Percentiles rank a stretch among this genome's conserved stretches.
These are phyloP conservation scores for Aspergillus thermomutatus DNA, from an alignment of 2,329 filamentous ascomycete genomes.

Conservation along the genomic window DNA sequence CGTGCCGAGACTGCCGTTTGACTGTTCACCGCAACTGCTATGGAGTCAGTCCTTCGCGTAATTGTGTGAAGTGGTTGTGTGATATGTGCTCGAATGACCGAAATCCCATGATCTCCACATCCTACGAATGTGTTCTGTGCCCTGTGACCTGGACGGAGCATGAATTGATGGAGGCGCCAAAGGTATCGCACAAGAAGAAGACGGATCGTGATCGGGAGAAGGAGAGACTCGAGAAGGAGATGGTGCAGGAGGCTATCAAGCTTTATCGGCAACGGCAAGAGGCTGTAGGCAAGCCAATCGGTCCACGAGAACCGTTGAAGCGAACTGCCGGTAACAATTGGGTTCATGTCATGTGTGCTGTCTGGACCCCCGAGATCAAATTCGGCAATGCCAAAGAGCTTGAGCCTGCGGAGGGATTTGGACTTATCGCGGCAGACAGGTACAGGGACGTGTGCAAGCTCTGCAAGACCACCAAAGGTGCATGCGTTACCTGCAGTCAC, in stretches of 20 bases:
- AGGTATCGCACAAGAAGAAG: constrained; percentile 80
- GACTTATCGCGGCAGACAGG: constrained; percentile 68
- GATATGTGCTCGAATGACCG: constrained; percentile 96
- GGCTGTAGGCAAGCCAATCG: constrained; percentile 74
- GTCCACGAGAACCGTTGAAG: constrained; percentile 88
- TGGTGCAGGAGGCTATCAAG: constrained; percentile 74
- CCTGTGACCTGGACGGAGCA: constrained; percentile 76
- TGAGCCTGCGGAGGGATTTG: constrained; percentile 85
- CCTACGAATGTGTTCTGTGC: constrained; percentile 91
- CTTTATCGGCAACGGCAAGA: constrained; percentile 79
- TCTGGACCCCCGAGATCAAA: constrained; percentile 89
- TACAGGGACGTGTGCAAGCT: constrained; percentile 79
- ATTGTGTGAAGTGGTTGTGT: constrained; percentile 81
- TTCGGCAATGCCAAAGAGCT: constrained; percentile 82
- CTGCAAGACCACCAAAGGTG: constrained; percentile 72
- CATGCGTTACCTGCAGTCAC: constrained; percentile 77
- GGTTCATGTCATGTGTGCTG: constrained; percentile 91
- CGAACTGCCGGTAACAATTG: constrained; percentile 95
- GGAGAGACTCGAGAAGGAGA: constrained; percentile 79
- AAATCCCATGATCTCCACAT: constrained; percentile 85
- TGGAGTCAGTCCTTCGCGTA: constrained; percentile 69
- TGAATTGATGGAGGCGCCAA: constrained; percentile 80
- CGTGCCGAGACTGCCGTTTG: constrained; percentile 83
- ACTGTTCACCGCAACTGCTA: constrained; percentile 92
- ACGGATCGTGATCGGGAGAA: constrained; percentile 87